Evolutionary conservation across 2,329 filamentous ascomycete species (phyloP).

Genomic region (Arthrobotrys conoides): DNA sequence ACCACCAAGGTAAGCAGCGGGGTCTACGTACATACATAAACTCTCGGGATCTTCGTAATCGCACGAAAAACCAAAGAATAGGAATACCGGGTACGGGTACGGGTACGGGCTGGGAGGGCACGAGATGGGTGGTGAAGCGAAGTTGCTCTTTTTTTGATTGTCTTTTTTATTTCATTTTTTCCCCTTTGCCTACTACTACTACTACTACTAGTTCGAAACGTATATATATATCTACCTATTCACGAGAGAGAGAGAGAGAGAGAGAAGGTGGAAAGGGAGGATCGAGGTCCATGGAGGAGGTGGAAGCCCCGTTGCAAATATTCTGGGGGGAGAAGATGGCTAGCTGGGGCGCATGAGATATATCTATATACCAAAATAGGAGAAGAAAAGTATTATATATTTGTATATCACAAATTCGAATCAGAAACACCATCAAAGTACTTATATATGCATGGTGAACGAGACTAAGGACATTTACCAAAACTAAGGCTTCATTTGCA

Average conservation of each 20-base stretch:
- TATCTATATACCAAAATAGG: no score
- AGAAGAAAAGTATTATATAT: conserved; percentile 7
- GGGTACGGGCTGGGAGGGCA: no score
- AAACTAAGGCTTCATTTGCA: background rate
- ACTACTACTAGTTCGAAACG: background rate
- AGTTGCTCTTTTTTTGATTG: background rate
- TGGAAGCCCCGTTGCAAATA: background rate
- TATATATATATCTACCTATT: conserved; percentile 4
- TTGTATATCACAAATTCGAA: conserved; percentile 17
- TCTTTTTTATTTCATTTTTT: background rate
- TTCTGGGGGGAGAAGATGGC: no score
- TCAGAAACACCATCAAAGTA: background rate
- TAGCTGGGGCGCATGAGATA: no score
- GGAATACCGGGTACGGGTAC: no score
- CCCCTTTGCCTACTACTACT: background rate
- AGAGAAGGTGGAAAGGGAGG: background rate
- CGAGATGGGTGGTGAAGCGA: no score
- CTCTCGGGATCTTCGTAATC: no score
- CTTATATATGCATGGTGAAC: background rate
- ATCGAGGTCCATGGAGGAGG: no score
- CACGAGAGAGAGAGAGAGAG: background rate
- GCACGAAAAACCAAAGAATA: no score
- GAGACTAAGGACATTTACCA: background rate
- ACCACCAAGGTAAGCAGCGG: no score
- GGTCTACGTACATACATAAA: no score